A percentile compares a stretch with the other conserved stretches of the same genome.
These are phyloP conservation scores for Coemansia erecta DNA, from an alignment of 192 early-diverging fungal species.

Conservation along the genomic window DNA sequence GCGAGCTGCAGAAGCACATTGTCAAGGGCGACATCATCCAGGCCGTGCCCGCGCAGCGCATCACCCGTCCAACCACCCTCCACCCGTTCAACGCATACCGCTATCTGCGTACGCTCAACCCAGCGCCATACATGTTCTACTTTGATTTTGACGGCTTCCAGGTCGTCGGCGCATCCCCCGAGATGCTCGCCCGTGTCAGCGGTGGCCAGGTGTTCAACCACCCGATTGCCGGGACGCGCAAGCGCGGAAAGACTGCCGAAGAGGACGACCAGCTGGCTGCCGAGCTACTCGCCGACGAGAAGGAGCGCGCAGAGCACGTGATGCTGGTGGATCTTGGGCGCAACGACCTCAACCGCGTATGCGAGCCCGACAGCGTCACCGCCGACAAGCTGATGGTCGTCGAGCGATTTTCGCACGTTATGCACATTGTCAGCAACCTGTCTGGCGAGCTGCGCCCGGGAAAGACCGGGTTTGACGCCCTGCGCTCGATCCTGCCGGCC, in stretches of 20 bases:
- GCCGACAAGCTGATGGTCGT: slow-evolving; percentile 98
- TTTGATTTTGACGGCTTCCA: slow-evolving; percentile 91
- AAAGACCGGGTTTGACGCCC: slow-evolving; percentile 91
- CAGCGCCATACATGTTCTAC: slow-evolving; percentile 99
- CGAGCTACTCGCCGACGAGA: slow-evolving; percentile 87
- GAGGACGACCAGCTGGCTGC: slow-evolving; percentile 89
- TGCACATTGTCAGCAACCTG: slow-evolving; percentile 99
- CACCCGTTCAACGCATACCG: slow-evolving; percentile 99
- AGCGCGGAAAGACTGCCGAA: slow-evolving; percentile 78
- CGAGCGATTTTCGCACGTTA: slow-evolving; percentile 96
- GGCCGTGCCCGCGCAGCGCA: slow-evolving; percentile 91
- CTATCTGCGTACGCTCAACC: slow-evolving; percentile 90
- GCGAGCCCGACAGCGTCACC: slow-evolving; percentile 85
- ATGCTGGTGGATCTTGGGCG: slow-evolving; percentile 99
- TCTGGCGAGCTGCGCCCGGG: slow-evolving; percentile 84
- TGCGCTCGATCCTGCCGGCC: slow-evolving; percentile 97
- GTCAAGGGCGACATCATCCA: slow-evolving; percentile 97
- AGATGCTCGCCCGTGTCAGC: slow-evolving; percentile 94
- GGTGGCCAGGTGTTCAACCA: slow-evolving; percentile 81
- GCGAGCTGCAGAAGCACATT: slow-evolving; percentile 85
- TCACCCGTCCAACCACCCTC: slow-evolving; percentile 80
- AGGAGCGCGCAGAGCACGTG: slow-evolving; percentile 97
- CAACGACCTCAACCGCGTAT: slow-evolving; percentile 98
- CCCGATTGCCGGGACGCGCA: slow-evolving; percentile 97
- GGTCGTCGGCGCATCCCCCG: slow-evolving; percentile 96